A percentile compares a stretch with the other conserved stretches of the same genome.
phyloP scores from a whole-genome alignment of 139 green algal genomes.

The Trebouxia sp. region DNA sequence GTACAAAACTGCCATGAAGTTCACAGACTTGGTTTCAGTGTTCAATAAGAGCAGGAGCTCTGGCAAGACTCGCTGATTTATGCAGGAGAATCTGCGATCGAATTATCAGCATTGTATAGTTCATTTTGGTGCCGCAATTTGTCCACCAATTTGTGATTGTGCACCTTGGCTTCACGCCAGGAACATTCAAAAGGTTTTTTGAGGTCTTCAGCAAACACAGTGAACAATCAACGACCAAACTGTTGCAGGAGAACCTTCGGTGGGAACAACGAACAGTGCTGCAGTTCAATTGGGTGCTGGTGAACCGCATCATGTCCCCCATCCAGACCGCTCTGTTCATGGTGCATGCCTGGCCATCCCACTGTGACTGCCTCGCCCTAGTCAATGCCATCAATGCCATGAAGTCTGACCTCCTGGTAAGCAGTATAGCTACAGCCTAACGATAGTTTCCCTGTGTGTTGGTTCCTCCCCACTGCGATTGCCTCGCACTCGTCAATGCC shows the following conservation, averaged over 20 bases:
- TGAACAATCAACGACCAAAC: not conserved
- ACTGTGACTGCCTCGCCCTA: slow-evolving; percentile 25
- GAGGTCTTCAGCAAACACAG: not conserved
- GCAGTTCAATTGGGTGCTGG: slow-evolving; percentile 33
- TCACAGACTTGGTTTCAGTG: too few relatives aligned
- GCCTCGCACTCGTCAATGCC: slow-evolving; percentile 16
- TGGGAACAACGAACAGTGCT: slow-evolving; percentile 23
- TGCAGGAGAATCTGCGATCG: too few relatives aligned
- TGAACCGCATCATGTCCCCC: slow-evolving; percentile 29
- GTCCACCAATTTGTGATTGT: not conserved
- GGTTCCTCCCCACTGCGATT: slow-evolving; percentile 26
- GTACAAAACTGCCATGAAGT: too few relatives aligned
- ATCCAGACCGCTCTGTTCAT: slow-evolving; percentile 31
- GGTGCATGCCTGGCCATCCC: slow-evolving; percentile 29
- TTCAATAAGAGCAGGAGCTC: too few relatives aligned
- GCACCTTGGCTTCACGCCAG: not conserved
- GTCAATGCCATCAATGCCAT: slow-evolving; percentile 4
- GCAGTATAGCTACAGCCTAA: not conserved
- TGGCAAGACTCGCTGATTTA: too few relatives aligned
- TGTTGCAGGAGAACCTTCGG: slow-evolving; percentile 26
- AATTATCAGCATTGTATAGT: too few relatives aligned
- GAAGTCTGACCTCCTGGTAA: slow-evolving; percentile 6
- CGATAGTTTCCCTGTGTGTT: too few relatives aligned
- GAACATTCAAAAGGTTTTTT: not conserved
- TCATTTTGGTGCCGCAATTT: not conserved